Evolutionary conservation across 345 rosid species (phyloP).

Genomic region (Reutealis trisperma): DNA sequence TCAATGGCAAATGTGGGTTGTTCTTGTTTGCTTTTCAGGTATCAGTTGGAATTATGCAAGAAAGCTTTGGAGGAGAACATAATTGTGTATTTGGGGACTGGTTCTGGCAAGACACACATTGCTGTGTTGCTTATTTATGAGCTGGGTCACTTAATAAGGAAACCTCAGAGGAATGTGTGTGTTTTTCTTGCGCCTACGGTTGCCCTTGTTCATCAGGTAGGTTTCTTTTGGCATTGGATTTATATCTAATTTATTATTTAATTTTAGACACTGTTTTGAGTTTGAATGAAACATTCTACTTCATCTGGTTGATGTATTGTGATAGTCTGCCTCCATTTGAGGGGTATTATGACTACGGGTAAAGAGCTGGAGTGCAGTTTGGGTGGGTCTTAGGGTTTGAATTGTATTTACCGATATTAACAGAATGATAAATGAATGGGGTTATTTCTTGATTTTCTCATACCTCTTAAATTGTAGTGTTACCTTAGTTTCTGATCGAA

Average conservation of each 20-base stretch:
- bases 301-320: not conserved
- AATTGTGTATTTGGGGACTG: slow-evolving; percentile 83
- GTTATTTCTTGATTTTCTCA: not conserved
- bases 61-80: slow-evolving; percentile 79
- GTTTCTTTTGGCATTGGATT: slow-evolving; percentile 19
- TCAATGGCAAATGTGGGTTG: not conserved
- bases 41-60: slow-evolving; percentile 84
- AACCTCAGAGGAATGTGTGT: slow-evolving; percentile 61
- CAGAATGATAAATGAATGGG: not conserved
- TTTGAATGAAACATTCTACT: not conserved
- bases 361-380: not conserved
- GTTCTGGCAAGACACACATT: slow-evolving; percentile 95
- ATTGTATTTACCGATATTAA: not conserved
- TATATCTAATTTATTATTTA: not conserved
- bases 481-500: not conserved
- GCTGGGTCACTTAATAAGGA: slow-evolving; percentile 63
- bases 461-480: not conserved
- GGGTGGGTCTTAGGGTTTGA: not conserved
- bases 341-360: not conserved
- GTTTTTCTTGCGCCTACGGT: slow-evolving; percentile 93
- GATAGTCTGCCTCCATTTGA: not conserved
- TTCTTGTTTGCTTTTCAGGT: slow-evolving; percentile 43
- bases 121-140: slow-evolving; percentile 85
- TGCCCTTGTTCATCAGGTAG: slow-evolving; percentile 83
- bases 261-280: not conserved